Evolutionary conservation across 768 basidiomycete genomes (phyloP).

Genomic region (Podaxis rugospora): DNA sequence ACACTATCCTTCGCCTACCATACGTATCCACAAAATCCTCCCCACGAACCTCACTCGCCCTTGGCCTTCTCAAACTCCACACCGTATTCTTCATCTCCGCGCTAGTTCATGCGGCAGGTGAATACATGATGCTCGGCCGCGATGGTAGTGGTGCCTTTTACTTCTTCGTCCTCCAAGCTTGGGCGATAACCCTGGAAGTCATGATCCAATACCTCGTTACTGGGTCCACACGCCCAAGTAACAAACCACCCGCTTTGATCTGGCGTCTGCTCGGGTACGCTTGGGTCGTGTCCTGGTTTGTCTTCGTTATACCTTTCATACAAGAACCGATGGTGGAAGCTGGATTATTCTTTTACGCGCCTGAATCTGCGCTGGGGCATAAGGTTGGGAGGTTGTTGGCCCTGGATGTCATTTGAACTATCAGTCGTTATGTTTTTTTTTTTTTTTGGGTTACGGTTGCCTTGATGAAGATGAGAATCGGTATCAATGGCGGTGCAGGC

Average conservation of each 20-base stretch:
- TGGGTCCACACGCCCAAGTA: neutral
- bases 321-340: conserved; percentile 11
- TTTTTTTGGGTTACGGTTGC: neutral
- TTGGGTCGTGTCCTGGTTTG: conserved; percentile 14
- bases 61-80: conserved; percentile 14
- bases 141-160: conserved; percentile 17
- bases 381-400: neutral
- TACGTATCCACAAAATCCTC: conserved; percentile 23
- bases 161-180: conserved; percentile 27
- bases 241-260: neutral
- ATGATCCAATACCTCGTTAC: conserved; percentile 14
- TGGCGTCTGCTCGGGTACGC: conserved; percentile 7
- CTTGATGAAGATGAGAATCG: neutral
- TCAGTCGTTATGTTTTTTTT: neutral
- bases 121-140: conserved; percentile 21
- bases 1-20: conserved; percentile 23
- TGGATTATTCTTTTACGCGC: neutral
- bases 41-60: conserved; percentile 9
- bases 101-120: conserved; percentile 23
- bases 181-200: conserved; percentile 25
- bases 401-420: neutral
- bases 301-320: conserved; percentile 2
- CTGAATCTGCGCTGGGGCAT: neutral
- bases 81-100: conserved; percentile 28
- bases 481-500: neutral